phyloP scores from a whole-genome alignment of 192 early-diverging fungal species.

The Coemansia sp. region DNA sequence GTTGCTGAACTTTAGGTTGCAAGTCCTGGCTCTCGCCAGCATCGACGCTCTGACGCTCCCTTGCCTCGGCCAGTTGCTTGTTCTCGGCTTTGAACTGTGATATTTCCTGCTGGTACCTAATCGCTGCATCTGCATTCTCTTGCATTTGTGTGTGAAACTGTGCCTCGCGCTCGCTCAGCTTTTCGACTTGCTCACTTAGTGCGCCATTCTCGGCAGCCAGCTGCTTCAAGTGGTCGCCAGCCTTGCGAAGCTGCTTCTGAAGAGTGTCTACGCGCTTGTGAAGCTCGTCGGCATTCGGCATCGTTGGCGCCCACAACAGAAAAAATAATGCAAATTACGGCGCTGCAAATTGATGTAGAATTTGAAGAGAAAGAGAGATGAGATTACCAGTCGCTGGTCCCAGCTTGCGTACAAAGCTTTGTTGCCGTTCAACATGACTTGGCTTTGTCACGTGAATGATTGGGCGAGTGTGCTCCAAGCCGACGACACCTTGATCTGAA shows the following conservation, averaged over 20 bases:
- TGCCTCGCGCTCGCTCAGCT: constrained; percentile 22
- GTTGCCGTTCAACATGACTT: no score
- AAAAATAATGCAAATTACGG: constrained; percentile 4
- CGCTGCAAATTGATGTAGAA: not conserved
- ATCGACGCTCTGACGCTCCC: constrained; percentile 11
- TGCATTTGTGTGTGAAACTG: constrained; percentile 21
- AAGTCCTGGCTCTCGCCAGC: constrained; percentile 1
- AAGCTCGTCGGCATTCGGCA: constrained; percentile 33
- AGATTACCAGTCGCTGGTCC: no score
- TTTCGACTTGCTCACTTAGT: constrained; percentile 43
- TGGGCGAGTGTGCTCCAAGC: no score
- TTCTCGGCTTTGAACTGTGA: constrained; percentile 7
- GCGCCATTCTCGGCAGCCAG: constrained; percentile 55
- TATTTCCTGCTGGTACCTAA: constrained; percentile 8
- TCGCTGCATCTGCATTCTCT: constrained; percentile 4
- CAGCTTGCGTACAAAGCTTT: no score
- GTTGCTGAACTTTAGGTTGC: not conserved
- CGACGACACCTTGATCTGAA: no score
- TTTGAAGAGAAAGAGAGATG: not conserved
- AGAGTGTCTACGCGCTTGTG: constrained; percentile 48
- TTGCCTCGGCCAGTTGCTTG: not conserved
- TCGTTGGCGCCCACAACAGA: not conserved
- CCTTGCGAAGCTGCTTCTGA: constrained; percentile 49
- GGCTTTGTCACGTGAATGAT: no score
- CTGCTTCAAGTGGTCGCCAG: constrained; percentile 48